Percentiles rank a stretch among this genome's conserved stretches.
phyloP scores from a whole-genome alignment of 768 basidiomycete species.

The Tricholoma terreum region DNA sequence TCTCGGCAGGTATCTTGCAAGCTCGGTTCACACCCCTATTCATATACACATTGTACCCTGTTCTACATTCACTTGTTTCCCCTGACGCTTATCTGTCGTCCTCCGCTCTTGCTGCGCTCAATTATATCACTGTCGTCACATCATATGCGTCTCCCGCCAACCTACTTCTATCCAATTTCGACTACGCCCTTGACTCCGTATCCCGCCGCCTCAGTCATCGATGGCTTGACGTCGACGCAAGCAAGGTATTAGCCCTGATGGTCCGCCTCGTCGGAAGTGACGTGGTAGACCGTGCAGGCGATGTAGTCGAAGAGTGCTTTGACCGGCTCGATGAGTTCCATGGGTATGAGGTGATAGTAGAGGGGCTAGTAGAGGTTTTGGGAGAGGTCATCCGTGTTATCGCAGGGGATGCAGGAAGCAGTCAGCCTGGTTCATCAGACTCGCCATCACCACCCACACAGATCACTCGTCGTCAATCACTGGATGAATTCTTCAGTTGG shows the following conservation, averaged over 20 bases:
- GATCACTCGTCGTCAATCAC: constrained; percentile 16
- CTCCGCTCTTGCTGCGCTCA: constrained; percentile 73
- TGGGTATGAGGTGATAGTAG: constrained; percentile 83
- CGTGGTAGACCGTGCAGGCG: constrained; percentile 85
- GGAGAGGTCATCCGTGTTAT: constrained; percentile 82
- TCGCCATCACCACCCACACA: constrained; percentile 3
- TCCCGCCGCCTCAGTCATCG: constrained; percentile 77
- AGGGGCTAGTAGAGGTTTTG: constrained; percentile 84
- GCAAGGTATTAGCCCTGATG: constrained; percentile 82
- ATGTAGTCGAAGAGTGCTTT: constrained; percentile 96
- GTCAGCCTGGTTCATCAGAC: constrained; percentile 11
- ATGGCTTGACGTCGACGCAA: constrained; percentile 84
- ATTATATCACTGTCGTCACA: constrained; percentile 65
- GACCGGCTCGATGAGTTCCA: constrained; percentile 95
- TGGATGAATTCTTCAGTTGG: constrained; percentile 66
- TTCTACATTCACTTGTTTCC: constrained; percentile 84
- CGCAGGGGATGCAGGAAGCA: constrained; percentile 46
- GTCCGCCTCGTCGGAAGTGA: constrained; percentile 84
- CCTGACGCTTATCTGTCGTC: constrained; percentile 61
- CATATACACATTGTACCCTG: constrained; percentile 77
- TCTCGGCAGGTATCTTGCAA: constrained; percentile 69
- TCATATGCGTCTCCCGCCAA: constrained; percentile 90
- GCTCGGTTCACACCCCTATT: constrained; percentile 70
- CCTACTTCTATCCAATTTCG: constrained; percentile 89
- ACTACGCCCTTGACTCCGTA: constrained; percentile 91